Evolutionary conservation across 768 basidiomycete species (phyloP).

Genomic region (Rossbeevera mucosa): DNA sequence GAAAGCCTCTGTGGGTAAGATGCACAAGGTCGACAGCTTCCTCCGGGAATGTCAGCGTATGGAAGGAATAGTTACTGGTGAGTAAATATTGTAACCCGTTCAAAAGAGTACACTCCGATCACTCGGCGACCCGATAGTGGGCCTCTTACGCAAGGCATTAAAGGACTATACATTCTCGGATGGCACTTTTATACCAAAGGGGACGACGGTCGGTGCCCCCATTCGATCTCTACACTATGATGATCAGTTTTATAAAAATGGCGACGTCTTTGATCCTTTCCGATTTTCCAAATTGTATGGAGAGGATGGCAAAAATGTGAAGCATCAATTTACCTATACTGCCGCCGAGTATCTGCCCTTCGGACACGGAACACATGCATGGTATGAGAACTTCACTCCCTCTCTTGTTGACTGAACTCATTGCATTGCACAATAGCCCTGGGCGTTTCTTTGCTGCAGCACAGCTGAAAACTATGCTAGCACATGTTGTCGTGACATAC

Average conservation of each 20-base stretch:
- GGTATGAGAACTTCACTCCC: conserved; percentile 18
- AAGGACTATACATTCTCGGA: conserved; percentile 35
- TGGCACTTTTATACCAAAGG: conserved; percentile 35
- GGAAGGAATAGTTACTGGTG: conserved; percentile 14
- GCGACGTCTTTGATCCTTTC: conserved; percentile 43
- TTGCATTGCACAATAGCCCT: neutral
- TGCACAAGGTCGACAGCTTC: conserved; percentile 39
- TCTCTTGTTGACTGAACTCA: neutral
- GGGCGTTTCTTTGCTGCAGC: neutral
- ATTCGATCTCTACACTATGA: conserved; percentile 21
- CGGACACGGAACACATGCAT: conserved; percentile 31
- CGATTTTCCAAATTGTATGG: conserved; percentile 41
- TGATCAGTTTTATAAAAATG: conserved; percentile 26
- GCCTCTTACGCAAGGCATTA: conserved; percentile 21
- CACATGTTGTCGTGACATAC: neutral
- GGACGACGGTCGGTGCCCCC: conserved; percentile 22
- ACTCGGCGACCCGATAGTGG: neutral
- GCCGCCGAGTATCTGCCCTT: conserved; percentile 34
- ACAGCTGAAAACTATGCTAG: neutral
- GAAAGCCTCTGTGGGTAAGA: conserved; percentile 22
- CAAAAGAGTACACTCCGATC: neutral
- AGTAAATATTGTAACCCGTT: neutral
- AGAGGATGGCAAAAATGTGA: conserved; percentile 27
- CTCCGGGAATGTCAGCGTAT: conserved; percentile 34
- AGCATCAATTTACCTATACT: conserved; percentile 36